Conservation (phyloP, 495 filamentous ascomycete genomes). For the Neohortaea acidophila region DNA sequence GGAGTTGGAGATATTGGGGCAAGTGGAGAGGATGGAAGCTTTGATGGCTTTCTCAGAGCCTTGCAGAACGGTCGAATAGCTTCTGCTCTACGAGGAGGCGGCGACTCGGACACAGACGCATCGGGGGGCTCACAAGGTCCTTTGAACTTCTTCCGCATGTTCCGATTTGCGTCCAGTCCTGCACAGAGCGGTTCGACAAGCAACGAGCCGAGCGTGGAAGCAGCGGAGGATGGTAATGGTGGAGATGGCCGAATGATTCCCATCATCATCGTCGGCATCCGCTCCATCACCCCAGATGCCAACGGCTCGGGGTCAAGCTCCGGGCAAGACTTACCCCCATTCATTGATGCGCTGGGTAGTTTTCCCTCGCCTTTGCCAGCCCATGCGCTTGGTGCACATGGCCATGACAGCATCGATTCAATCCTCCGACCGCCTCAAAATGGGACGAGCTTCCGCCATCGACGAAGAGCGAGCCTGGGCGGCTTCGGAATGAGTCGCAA, state of each 20-base stretch:
- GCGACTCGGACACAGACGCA: conserved; percentile 19
- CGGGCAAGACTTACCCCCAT: conserved; percentile 40
- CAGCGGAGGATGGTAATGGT: conserved; percentile 34
- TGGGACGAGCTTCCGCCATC: conserved; percentile 36
- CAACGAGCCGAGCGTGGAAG: conserved; percentile 7
- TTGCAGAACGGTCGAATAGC: conserved; percentile 32
- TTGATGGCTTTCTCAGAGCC: conserved; percentile 31
- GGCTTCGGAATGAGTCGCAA: conserved; percentile 27
- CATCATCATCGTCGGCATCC: conserved; percentile 57
- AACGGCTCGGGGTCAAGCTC: conserved; percentile 30
- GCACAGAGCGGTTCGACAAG: neutral
- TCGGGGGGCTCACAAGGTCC: conserved; percentile 19
- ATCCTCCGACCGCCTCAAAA: conserved; percentile 26
- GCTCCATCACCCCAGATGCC: conserved; percentile 43
- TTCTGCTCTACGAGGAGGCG: conserved; percentile 27
- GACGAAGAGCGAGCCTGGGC: conserved; percentile 36
- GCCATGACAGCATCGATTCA: conserved; percentile 23
- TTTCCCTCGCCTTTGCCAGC: conserved; percentile 26
- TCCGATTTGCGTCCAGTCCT: conserved; percentile 26
- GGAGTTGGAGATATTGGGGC: conserved; percentile 16
- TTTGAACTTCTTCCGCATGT: conserved; percentile 35
- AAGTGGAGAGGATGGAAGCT: conserved; percentile 30
- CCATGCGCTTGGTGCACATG: conserved; percentile 14
- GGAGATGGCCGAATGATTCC: conserved; percentile 48
- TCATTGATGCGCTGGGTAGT: conserved; percentile 44